Evolutionary conservation across 2,329 filamentous ascomycete genomes (phyloP), one percentile per base, ranked within the genome.

Genomic region (Neurospora crassa): DNA sequence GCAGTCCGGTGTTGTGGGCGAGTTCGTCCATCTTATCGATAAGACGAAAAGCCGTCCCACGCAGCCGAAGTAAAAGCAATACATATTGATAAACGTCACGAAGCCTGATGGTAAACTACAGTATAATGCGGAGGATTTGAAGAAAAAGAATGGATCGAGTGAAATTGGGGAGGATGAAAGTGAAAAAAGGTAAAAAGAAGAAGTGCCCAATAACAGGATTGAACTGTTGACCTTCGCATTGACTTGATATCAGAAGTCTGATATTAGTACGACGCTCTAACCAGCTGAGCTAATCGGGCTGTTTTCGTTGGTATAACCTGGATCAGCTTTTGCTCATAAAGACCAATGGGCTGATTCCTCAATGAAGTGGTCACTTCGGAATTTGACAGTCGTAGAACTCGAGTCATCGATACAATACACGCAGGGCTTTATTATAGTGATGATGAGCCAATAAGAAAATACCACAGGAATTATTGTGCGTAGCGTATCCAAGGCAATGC

Each of bases 231-330:
- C 34, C 34, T 37, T 37, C 34, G 34, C 34, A 37, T 37, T 37
- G 34, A 37, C 34, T 37, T 37, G 34, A 37, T 37, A 37, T 37
- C 34, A 37, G 34, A 37, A 37, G 34, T 37, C 34, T 37, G 34
- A 37, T 37, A 37, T 37, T 37, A 37, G 34, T 37, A 37, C 34
- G 34, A 37, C 34, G 53, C 53, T 63, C 53, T 63, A 63, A 63
- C 53, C 53, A 37, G 53, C 53, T 63, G 53, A 63, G 53, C 53
- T 63, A 63, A 63, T 63, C 53, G 53, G 53, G 53, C 53, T n/a
- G 29, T 63, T 34, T 11, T 37, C 7, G 16, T 40, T 40, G 8
- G 10, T 2, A 40, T 3, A 29, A 3, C 0, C 2, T 40, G 10
- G 37, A 10, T 11, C 10, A 10, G 10, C 37, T 40, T 40, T 11